Base-by-base conservation (phyloP, 345 rosid species). In the Fremontodendron californicum region DNA sequence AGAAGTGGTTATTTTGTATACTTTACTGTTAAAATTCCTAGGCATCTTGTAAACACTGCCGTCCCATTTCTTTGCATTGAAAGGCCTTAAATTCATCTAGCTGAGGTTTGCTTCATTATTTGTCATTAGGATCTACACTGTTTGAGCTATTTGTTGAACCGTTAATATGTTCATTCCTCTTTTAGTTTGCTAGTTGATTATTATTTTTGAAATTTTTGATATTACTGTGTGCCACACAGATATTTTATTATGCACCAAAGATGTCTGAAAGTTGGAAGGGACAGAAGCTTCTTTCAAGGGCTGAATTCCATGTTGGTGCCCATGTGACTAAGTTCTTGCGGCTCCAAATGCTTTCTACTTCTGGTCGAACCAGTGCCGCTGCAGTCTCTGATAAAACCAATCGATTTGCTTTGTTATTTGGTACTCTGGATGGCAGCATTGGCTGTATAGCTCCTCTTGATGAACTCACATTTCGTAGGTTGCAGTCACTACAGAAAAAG, bases 191-290 rank as follows among this genome's bases (percentile, higher is more conserved):
- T 48, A 7, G 3, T 48, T 70, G 37, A 18, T 19, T 9, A 31
- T 71, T 29, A 3, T 8, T 19, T 33, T 29, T 71, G 29, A 71
- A 29, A 46, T 35, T 43, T 54, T 51, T 40, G 11, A 27, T 43
- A 16, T 21, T 40, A 29, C 48, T 40, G 27, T n/a, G 18, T 39
- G 8, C 58, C 58, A 67, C 54, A 71, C 88, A 96, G 99, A 87
- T 96, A 83, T 96, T 96, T 88, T 92, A 89, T 84, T 96, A 86
- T 78, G 98, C 96, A 60, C 99, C 97, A 42, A 96, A 93, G 90
- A 89, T 91, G 90, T 87, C 94, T 0, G 99, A 96, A 88, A 96
- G 98, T 79, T 93, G 98, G 99, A 96, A 93, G 77, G 98, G 99
- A 62, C 96, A 89, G 84, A 96, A 96, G 85, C 94, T 96, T 85